These are phyloP conservation scores for Vigna reflexopilosa DNA, from an alignment of 306 rosid genomes.

Conservation along the genomic window DNA sequence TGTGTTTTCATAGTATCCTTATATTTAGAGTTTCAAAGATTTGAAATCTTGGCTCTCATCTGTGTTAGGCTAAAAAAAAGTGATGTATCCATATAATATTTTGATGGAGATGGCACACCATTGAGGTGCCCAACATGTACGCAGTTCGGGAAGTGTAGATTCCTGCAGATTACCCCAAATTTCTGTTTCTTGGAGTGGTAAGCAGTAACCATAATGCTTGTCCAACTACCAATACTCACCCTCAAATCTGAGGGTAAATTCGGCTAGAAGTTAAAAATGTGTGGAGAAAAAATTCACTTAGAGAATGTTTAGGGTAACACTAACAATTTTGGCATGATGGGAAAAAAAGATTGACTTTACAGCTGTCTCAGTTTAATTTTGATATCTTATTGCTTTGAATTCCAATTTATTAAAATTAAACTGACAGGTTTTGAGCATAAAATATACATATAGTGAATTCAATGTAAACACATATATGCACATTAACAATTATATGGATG, in stretches of 20 bases:
- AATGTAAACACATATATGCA: background rate
- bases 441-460: background rate
- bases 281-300: background rate
- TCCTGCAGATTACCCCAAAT: background rate
- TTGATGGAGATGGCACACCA: background rate
- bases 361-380: background rate
- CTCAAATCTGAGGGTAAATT: background rate
- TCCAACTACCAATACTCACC: no score
- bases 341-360: background rate
- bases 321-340: background rate
- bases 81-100: background rate
- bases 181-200: background rate
- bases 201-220: background rate
- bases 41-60: no score
- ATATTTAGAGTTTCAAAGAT: no score
- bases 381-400: background rate
- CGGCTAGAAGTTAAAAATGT: background rate
- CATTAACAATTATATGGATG: no score
- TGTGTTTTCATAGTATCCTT: no score
- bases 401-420: conserved; percentile 19
- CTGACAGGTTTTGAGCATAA: background rate
- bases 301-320: background rate
- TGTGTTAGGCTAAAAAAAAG: no score
- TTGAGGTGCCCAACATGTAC: background rate
- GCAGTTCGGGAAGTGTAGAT: background rate